Percentiles rank a stretch among this genome's conserved stretches.
phyloP scores from a whole-genome alignment of 139 green algal species.

The Picocystis salinarum region DNA sequence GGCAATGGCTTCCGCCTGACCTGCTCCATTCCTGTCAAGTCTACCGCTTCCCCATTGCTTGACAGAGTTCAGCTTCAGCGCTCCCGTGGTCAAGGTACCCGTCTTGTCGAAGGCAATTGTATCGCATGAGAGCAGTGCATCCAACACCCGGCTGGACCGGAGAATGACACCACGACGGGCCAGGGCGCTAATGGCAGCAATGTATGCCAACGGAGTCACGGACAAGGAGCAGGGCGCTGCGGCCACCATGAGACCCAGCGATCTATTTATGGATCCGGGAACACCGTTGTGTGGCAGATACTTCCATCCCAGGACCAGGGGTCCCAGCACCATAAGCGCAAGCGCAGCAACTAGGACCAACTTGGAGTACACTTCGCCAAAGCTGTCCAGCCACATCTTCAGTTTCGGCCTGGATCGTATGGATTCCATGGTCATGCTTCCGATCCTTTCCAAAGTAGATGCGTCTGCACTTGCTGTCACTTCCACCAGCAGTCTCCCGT shows the following conservation, averaged over 20 bases:
- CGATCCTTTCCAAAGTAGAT: slow-evolving; percentile 22
- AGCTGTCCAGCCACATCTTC: slow-evolving; percentile 26
- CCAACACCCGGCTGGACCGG: slow-evolving; percentile 44
- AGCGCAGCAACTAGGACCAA: slow-evolving; percentile 30
- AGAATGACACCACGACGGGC: slow-evolving; percentile 48
- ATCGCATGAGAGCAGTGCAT: slow-evolving; percentile 31
- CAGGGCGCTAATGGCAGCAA: slow-evolving; percentile 54
- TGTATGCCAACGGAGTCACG: slow-evolving; percentile 68
- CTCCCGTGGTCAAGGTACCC: slow-evolving; percentile 63
- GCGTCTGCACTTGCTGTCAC: slow-evolving; percentile 4
- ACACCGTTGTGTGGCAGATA: slow-evolving; percentile 53
- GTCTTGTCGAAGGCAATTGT: slow-evolving; percentile 74
- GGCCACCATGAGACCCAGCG: slow-evolving; percentile 23
- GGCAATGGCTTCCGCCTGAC: slow-evolving; percentile 2
- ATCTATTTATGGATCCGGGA: slow-evolving; percentile 22
- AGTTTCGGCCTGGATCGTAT: slow-evolving; percentile 8
- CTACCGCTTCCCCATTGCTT: too few species aligned
- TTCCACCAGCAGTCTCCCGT: slow-evolving; percentile 16
- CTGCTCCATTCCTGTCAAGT: too few species aligned
- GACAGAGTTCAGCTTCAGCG: too few species aligned
- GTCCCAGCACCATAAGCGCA: slow-evolving; percentile 22
- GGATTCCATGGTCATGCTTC: slow-evolving; percentile 16
- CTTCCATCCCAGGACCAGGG: slow-evolving; percentile 56
- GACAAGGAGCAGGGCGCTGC: slow-evolving; percentile 63
- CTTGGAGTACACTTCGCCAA: slow-evolving; percentile 44